Percentiles rank a stretch among this genome's conserved stretches.
Conservation (phyloP, 2,329 filamentous ascomycete species). For the Botrytis elliptica region DNA sequence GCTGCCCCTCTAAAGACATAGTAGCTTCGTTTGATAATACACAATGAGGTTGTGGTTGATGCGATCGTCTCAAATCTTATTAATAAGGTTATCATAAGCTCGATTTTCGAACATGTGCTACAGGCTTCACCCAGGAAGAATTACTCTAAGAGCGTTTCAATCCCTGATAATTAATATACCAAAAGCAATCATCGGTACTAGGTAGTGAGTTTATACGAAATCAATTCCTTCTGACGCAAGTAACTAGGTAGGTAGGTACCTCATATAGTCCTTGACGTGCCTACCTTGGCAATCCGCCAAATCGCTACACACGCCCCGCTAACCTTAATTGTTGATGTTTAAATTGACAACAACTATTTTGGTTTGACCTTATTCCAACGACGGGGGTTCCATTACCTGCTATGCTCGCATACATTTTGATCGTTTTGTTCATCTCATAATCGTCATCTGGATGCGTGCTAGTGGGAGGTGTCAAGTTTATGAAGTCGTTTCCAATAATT, state of each 20-base stretch:
- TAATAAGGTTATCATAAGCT: not conserved
- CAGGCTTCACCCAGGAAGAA: not conserved
- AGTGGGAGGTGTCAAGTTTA: not conserved
- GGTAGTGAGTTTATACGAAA: not conserved
- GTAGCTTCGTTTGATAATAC: not conserved
- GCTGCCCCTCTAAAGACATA: not conserved
- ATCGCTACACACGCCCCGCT: not conserved
- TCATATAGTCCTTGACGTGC: not conserved
- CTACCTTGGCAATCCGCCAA: not conserved
- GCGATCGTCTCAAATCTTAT: not conserved
- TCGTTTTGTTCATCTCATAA: not conserved
- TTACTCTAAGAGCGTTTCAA: not conserved
- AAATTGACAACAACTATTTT: not conserved
- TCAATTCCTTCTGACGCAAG: not conserved
- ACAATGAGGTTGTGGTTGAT: not conserved
- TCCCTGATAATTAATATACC: not conserved
- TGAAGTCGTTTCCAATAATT: not conserved
- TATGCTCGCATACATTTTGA: not conserved
- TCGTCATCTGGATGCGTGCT: not conserved
- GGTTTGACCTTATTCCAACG: constrained; percentile 2
- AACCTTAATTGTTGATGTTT: not conserved
- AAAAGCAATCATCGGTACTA: not conserved
- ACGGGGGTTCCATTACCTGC: not conserved
- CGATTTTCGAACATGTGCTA: not conserved
- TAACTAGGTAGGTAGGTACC: not conserved